These are phyloP conservation scores for Zygoascus meyerae DNA, from an alignment of 1,139 yeast species.

Conservation along the genomic window DNA sequence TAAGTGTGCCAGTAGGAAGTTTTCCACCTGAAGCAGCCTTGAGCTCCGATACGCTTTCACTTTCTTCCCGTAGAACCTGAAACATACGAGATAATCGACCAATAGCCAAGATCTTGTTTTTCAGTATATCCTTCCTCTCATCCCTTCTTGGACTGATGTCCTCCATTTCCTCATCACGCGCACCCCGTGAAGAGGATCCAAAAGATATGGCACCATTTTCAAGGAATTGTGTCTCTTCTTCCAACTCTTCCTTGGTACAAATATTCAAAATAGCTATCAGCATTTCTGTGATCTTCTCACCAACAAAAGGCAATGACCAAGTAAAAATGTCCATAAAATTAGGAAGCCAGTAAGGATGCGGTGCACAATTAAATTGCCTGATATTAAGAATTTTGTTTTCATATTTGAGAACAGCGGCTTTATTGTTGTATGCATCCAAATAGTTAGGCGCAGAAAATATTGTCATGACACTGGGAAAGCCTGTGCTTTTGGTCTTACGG, in stretches of 20 bases:
- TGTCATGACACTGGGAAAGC: constrained; percentile 89
- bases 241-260: constrained; percentile 92
- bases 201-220: constrained; percentile 9
- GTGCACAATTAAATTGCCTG: constrained; percentile 85
- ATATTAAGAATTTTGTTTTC: constrained; percentile 92
- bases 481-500: constrained; percentile 75
- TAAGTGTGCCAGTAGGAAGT: constrained; percentile 81
- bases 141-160: constrained; percentile 16
- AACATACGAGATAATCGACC: constrained; percentile 94
- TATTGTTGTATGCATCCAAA: constrained; percentile 86
- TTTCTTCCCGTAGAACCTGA: constrained; percentile 80
- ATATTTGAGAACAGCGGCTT: constrained; percentile 89
- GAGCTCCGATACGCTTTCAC: constrained; percentile 79
- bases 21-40: constrained; percentile 63
- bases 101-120: constrained; percentile 89
- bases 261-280: constrained; percentile 83
- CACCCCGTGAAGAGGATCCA: neutral
- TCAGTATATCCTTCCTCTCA: constrained; percentile 55
- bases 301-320: constrained; percentile 94
- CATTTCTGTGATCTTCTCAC: constrained; percentile 93
- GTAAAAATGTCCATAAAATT: constrained; percentile 96
- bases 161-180: constrained; percentile 6
- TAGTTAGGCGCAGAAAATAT: constrained; percentile 96
- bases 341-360: constrained; percentile 97
- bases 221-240: constrained; percentile 50